Base-by-base conservation (phyloP, 1,284 basidiomycete species). In the Anthracocystis walkeri region DNA sequence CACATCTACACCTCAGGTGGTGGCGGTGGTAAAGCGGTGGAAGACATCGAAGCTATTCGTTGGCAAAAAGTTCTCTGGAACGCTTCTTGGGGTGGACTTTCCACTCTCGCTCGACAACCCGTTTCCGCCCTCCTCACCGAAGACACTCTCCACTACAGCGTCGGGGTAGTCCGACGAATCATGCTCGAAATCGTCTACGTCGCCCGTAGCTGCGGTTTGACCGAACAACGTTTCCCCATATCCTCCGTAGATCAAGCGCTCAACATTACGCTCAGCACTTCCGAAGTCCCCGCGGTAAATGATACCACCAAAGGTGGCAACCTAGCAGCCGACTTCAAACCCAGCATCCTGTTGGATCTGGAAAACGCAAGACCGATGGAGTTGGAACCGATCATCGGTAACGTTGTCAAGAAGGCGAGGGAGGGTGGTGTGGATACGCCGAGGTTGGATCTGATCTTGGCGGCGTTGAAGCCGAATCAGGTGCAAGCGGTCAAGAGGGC, bases 61-160 rank as follows among this genome's bases (percentile, higher is more conserved):
- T 89, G 88, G 88, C 83, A 87, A 51, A 89, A 89, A 72, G 66
- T 78, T 11, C 67, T 82, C 21, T 84, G 82, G 81, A 84, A 84
- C 45, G 73, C 77, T 1, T 69, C 74, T 18, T 84, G 82, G 82
- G 82, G 82, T 18, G 81, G 75, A 0, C 60, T 82, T 0, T 87
- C 86, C 58, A 86, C 87, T 3, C 82, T 88, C 0, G 82, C 87
- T 0, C 85, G 87, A 7, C 78, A 83, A 33, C 83, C 86, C 8
- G 86, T 89, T 4, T 78, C 85, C 3, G 82, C 83, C 10, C 77
- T 88, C 3, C 73, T 86, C 8, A 65, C 77, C 3, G 80, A 82
- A 1, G 73, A 79, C 20, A 79, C 82, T 16, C 65, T 86, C 1
- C 82, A 84, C n/a, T 84, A 83, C 62, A 86, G 84, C 0, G 65